Percentiles rank a stretch among this genome's conserved stretches.
These are phyloP conservation scores for Ambrosia artemisiifolia DNA, from an alignment of 129 eudicot species.

Conservation along the genomic window DNA sequence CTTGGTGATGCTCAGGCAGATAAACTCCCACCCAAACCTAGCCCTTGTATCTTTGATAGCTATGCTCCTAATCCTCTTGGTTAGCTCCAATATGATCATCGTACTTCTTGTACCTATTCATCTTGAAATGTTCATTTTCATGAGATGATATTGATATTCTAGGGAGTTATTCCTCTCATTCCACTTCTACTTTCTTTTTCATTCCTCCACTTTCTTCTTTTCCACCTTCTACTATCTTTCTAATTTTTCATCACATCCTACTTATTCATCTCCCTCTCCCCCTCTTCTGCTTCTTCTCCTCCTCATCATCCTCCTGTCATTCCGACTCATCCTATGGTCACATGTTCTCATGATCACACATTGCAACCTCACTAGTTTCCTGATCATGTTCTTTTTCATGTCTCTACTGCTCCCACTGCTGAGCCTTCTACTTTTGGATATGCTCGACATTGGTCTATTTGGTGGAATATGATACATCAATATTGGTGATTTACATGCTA, in stretches of 20 bases:
- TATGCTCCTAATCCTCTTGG: background rate
- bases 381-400: background rate
- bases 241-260: too few relatives aligned
- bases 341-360: background rate
- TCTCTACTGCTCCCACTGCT: background rate
- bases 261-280: too few relatives aligned
- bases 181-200: background rate
- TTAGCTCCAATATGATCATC: background rate
- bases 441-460: background rate
- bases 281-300: background rate
- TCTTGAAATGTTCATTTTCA: background rate
- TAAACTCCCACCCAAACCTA: background rate
- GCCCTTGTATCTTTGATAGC: background rate
- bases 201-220: background rate
- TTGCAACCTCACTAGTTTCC: background rate
- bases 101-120: background rate
- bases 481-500: background rate
- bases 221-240: background rate
- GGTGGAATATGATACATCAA: background rate
- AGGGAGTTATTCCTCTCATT: background rate
- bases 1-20: background rate
- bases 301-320: background rate
- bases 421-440: background rate
- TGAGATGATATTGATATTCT: background rate
- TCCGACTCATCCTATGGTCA: background rate